These are phyloP conservation scores for Cercospora sp. DNA, from an alignment of 2,329 filamentous ascomycete species.

Conservation along the genomic window DNA sequence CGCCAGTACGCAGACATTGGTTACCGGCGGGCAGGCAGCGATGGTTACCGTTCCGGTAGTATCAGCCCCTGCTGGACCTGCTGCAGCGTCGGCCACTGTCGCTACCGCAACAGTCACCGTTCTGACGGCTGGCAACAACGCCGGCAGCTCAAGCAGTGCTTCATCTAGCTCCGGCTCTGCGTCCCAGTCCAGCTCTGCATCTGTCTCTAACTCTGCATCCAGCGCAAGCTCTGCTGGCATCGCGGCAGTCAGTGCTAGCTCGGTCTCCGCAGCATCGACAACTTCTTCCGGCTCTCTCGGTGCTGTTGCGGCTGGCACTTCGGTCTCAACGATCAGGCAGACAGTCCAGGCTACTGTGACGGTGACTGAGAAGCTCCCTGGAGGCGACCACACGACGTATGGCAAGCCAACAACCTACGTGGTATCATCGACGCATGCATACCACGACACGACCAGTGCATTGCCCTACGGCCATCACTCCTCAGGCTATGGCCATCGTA, in stretches of 20 bases:
- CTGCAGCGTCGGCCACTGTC: not conserved
- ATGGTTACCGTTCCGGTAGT: not conserved
- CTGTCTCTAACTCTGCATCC: not conserved
- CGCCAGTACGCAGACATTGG: not conserved
- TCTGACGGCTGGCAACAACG: not conserved
- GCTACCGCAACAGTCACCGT: not conserved
- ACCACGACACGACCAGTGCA: not conserved
- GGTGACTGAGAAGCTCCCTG: slow-evolving; percentile 6
- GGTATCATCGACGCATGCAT: slow-evolving; percentile 5
- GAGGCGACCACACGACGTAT: slow-evolving; percentile 12
- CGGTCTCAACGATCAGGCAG: not conserved
- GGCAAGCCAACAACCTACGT: slow-evolving; percentile 10
- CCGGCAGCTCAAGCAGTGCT: not conserved
- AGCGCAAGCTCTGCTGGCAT: not conserved
- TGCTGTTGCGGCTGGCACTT: not conserved
- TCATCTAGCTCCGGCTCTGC: not conserved
- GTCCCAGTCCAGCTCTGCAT: not conserved
- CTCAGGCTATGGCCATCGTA: not conserved
- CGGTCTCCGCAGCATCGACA: not conserved
- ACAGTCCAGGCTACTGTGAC: slow-evolving; percentile 2
- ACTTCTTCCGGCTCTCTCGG: not conserved
- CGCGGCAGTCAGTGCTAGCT: not conserved
- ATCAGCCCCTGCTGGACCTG: not conserved
- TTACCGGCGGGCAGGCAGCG: not conserved
- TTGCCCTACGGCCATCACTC: not conserved